Percentiles rank a stretch among this genome's conserved stretches.
These are phyloP conservation scores for Thecaphora frezii DNA, from an alignment of 1,284 basidiomycete species.

Conservation along the genomic window DNA sequence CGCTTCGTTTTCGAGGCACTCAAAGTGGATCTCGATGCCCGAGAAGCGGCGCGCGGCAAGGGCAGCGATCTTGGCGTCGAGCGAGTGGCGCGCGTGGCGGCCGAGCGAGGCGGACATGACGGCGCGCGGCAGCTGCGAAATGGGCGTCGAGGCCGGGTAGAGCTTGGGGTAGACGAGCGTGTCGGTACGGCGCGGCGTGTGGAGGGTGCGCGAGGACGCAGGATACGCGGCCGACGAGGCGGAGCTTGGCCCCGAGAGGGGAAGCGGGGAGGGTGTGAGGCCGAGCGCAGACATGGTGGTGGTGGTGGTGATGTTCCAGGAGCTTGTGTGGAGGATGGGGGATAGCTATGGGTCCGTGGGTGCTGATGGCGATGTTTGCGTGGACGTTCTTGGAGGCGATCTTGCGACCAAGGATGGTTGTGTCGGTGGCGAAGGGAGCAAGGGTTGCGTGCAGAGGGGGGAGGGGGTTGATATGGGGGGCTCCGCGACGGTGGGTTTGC, in stretches of 20 bases:
- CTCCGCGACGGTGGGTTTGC: no score
- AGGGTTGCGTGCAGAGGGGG: no score
- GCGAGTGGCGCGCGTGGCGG: constrained; percentile 10
- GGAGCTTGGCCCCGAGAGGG: constrained; percentile 13
- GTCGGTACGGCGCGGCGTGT: background rate
- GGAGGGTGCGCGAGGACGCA: background rate
- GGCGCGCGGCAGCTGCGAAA: background rate
- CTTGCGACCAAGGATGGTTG: no score
- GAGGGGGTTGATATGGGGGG: no score
- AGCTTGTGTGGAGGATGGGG: no score
- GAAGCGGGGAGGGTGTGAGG: no score
- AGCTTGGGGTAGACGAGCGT: constrained; percentile 8
- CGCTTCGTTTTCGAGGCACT: constrained; percentile 10
- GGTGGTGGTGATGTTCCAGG: no score
- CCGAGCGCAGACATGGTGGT: no score
- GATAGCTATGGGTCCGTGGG: no score
- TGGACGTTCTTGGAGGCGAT: no score
- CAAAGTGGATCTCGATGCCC: constrained; percentile 25
- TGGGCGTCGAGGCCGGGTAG: constrained; percentile 10
- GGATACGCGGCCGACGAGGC: constrained; percentile 10
- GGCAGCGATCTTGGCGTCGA: constrained; percentile 14
- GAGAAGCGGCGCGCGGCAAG: constrained; percentile 5
- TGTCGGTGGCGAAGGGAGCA: no score
- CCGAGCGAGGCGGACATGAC: constrained; percentile 12
- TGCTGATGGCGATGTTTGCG: no score